Conservation (phyloP, 805 yeast genomes). For the Nakazawaea ernobii region DNA sequence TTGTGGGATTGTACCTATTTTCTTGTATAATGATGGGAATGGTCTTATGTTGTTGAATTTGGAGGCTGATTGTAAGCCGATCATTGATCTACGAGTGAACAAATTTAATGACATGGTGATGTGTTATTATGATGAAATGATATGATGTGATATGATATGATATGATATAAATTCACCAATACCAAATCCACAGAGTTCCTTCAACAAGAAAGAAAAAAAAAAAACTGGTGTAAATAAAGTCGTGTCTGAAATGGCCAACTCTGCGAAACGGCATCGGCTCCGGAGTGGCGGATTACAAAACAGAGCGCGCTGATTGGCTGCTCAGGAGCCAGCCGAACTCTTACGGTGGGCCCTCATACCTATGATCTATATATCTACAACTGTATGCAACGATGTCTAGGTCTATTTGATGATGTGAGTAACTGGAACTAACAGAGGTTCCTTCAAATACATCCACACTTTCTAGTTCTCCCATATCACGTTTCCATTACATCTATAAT, state of each 20-base stretch:
- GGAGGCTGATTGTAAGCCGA: background rate
- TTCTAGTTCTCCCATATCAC: too few species aligned
- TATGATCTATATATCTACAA: too few species aligned
- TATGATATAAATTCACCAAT: background rate
- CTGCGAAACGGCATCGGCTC: slow-evolving; percentile 2
- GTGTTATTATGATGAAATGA: background rate
- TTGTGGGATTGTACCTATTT: slow-evolving; percentile 60
- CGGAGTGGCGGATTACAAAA: background rate
- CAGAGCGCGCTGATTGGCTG: background rate
- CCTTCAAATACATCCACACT: too few species aligned
- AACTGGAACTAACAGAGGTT: too few species aligned
- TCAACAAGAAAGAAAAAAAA: too few species aligned
- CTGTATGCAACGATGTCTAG: too few species aligned
- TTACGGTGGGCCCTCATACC: too few species aligned
- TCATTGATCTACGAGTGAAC: slow-evolving; percentile 2
- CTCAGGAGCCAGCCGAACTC: background rate
- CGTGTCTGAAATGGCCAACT: too few species aligned
- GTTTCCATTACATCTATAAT: too few species aligned
- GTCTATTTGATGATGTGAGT: too few species aligned
- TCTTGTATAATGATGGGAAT: slow-evolving; percentile 12
- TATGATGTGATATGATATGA: background rate
- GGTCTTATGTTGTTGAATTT: background rate
- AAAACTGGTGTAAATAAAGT: too few species aligned
- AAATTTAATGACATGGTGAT: slow-evolving; percentile 2
- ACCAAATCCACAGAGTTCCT: too few species aligned